Evolutionary conservation across 768 basidiomycete genomes (phyloP).

Genomic region (Tylopilus felleus): DNA sequence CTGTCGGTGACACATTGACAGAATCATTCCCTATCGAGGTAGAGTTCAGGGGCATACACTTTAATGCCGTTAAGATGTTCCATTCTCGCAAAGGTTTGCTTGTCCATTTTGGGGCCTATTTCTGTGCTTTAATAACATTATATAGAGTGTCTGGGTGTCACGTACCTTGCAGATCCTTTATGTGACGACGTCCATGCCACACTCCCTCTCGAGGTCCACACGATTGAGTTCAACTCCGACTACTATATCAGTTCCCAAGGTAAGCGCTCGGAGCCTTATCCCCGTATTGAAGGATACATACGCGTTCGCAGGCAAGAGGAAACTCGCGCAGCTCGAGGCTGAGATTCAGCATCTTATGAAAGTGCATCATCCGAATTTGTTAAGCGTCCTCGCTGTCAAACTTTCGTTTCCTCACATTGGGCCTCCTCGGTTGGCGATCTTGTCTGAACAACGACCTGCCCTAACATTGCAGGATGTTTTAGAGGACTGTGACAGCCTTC

Average conservation of each 20-base stretch:
- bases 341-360: constrained; percentile 60
- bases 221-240: constrained; percentile 60
- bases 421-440: constrained; percentile 55
- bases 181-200: constrained; percentile 60
- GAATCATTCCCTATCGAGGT: constrained; percentile 62
- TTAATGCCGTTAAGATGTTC: constrained; percentile 66
- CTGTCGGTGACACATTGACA: constrained; percentile 46
- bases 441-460: constrained; percentile 69
- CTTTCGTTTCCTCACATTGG: constrained; percentile 48
- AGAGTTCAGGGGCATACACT: constrained; percentile 54
- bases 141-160: constrained; percentile 59
- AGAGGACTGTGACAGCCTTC: constrained; percentile 72
- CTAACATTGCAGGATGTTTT: constrained; percentile 69
- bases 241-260: constrained; percentile 72
- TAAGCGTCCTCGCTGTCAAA: constrained; percentile 66
- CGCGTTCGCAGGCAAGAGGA: constrained; percentile 51
- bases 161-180: constrained; percentile 73
- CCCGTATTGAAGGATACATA: background rate
- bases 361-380: constrained; percentile 64
- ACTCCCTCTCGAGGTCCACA: constrained; percentile 63
- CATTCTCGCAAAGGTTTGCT: constrained; percentile 64
- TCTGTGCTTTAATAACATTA: background rate
- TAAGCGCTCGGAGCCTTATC: constrained; percentile 1
- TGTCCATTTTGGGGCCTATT: background rate
- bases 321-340: constrained; percentile 60